phyloP scores from a whole-genome alignment of 2,329 filamentous ascomycete genomes.

The Pestalotiopsis fici region DNA sequence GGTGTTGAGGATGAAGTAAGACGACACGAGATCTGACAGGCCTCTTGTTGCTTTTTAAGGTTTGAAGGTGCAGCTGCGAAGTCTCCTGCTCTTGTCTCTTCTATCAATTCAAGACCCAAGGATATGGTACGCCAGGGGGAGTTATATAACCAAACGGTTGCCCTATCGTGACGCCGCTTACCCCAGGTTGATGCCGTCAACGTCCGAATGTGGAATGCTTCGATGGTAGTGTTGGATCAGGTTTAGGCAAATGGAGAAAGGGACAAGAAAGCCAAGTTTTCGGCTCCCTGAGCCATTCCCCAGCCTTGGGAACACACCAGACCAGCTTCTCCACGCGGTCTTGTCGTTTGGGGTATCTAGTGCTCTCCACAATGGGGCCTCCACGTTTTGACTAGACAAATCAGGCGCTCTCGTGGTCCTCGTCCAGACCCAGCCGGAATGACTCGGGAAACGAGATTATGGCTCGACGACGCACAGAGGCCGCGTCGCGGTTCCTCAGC shows the following conservation, averaged over 20 bases:
- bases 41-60: not conserved
- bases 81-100: not conserved
- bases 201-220: not conserved
- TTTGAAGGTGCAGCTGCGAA: not conserved
- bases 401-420: not conserved
- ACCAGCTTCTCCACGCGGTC: not conserved
- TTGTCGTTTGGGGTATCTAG: not conserved
- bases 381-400: not conserved
- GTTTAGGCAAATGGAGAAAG: not conserved
- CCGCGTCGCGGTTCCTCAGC: not conserved
- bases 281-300: not conserved
- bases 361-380: conserved; percentile 1
- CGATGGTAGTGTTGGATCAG: not conserved
- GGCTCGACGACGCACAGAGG: not conserved
- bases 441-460: not conserved
- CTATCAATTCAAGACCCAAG: conserved; percentile 1
- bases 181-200: not conserved
- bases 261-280: not conserved
- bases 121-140: not conserved
- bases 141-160: not conserved
- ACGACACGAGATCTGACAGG: not conserved
- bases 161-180: not conserved
- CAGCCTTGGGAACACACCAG: not conserved
- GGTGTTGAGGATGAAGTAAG: not conserved
- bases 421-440: not conserved